Evolutionary conservation across 257 asterid species (phyloP).

Genomic region (Echites panduratus): DNA sequence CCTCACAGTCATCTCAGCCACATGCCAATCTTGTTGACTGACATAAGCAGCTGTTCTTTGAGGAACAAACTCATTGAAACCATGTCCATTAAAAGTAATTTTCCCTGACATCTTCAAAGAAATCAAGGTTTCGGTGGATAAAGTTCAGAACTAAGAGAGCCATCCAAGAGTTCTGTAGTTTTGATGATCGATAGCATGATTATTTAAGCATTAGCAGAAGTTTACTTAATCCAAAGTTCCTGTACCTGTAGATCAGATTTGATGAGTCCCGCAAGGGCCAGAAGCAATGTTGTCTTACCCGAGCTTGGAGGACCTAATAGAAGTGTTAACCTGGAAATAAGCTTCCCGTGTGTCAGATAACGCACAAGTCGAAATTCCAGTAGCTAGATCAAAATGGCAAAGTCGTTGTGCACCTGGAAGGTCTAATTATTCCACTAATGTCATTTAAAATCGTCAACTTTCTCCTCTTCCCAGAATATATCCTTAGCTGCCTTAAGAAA

Average conservation of each 20-base stretch:
- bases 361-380: slow-evolving; percentile 11
- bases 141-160: neutral
- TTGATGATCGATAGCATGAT: neutral
- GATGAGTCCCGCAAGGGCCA: slow-evolving; percentile 90
- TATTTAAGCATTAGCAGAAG: neutral
- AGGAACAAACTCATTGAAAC: slow-evolving; percentile 77
- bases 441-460: slow-evolving; percentile 70
- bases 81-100: slow-evolving; percentile 90
- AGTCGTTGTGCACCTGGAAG: slow-evolving; percentile 69
- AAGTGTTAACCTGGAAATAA: slow-evolving; percentile 64
- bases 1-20: slow-evolving; percentile 92
- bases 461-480: slow-evolving; percentile 54
- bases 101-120: slow-evolving; percentile 75
- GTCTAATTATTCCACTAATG: slow-evolving; percentile 83
- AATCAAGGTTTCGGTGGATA: slow-evolving; percentile 29
- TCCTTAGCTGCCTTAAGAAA: slow-evolving; percentile 57
- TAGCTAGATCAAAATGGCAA: slow-evolving; percentile 11
- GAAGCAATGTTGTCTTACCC: slow-evolving; percentile 83
- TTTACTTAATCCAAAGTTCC: slow-evolving; percentile 2
- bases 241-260: slow-evolving; percentile 80
- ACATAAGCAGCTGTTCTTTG: slow-evolving; percentile 83
- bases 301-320: slow-evolving; percentile 97
- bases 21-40: slow-evolving; percentile 87
- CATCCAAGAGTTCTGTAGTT: neutral
- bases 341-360: slow-evolving; percentile 11